Conservation (phyloP, 164 flowering plant species). For the Platanus orientalis region DNA sequence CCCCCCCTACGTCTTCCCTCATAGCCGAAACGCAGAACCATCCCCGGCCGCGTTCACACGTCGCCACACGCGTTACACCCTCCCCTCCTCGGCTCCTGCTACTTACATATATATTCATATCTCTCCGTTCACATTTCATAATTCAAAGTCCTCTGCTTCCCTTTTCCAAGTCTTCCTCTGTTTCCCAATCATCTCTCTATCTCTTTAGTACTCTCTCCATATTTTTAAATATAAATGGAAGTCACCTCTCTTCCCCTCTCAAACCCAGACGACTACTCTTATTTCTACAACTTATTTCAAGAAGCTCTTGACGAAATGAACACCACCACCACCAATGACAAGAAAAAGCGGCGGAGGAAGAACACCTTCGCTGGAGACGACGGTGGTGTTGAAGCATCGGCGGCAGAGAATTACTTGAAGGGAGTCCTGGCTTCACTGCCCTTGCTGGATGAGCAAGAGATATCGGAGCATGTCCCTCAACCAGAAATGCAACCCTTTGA, state of each 20-base stretch:
- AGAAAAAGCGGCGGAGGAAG: background rate
- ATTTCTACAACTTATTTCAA: constrained; percentile 24
- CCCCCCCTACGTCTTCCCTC: too few species aligned
- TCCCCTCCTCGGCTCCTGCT: background rate
- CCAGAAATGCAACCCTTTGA: constrained; percentile 31
- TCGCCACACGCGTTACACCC: background rate
- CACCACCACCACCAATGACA: background rate
- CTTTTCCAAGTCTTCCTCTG: too few species aligned
- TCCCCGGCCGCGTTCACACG: too few species aligned
- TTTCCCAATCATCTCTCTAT: too few species aligned
- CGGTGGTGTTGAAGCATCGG: constrained; percentile 6
- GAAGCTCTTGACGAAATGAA: constrained; percentile 6
- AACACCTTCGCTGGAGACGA: constrained; percentile 11
- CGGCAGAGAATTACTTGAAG: constrained; percentile 20
- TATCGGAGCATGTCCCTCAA: constrained; percentile 19
- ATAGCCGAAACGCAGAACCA: too few species aligned
- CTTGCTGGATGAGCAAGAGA: constrained; percentile 49
- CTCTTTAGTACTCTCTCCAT: background rate
- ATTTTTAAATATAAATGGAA: constrained; percentile 26
- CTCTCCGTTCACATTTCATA: background rate
- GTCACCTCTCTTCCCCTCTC: constrained; percentile 24
- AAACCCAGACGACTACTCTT: constrained; percentile 26
- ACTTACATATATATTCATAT: background rate
- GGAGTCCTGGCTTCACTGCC: constrained; percentile 43
- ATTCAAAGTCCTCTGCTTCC: too few species aligned